A percentile compares a stretch with the other conserved stretches of the same genome.
Conservation (phyloP, 129 eudicot genomes). For the Helichrysum umbraculigerum region DNA sequence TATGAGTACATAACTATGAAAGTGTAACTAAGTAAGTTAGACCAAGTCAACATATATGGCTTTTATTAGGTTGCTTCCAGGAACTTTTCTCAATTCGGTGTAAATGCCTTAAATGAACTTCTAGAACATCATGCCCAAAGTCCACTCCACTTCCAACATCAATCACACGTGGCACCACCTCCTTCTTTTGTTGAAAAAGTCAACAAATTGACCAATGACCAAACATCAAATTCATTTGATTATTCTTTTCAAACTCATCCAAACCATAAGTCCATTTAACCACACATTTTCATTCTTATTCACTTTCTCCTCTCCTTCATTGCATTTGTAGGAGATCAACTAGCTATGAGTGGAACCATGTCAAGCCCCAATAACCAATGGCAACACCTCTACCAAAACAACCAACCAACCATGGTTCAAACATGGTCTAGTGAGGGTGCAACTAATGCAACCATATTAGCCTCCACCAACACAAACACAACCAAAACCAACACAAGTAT, state of each 20-base stretch:
- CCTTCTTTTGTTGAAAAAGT: conserved; percentile 15
- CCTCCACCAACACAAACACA: conserved; percentile 10
- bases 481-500: conserved; percentile 4
- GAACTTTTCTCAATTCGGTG: conserved; percentile 11
- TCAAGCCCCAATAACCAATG: conserved; percentile 30
- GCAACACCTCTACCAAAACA: conserved; percentile 27
- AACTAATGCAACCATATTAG: no score
- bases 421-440: conserved; percentile 28
- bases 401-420: conserved; percentile 14
- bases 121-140: conserved; percentile 22
- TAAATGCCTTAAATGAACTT: conserved; percentile 11
- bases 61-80: conserved; percentile 20
- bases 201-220: conserved; percentile 30
- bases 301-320: background rate
- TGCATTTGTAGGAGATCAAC: background rate
- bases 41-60: conserved; percentile 25
- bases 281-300: background rate
- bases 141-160: conserved; percentile 23
- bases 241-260: conserved; percentile 11
- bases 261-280: background rate
- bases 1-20: conserved; percentile 7
- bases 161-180: conserved; percentile 29
- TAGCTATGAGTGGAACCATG: conserved; percentile 28
- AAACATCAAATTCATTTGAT: conserved; percentile 4
- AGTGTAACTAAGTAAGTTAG: background rate